These are phyloP conservation scores for Scheffersomyces amazonensis DNA, from an alignment of 805 yeast genomes.

Conservation along the genomic window DNA sequence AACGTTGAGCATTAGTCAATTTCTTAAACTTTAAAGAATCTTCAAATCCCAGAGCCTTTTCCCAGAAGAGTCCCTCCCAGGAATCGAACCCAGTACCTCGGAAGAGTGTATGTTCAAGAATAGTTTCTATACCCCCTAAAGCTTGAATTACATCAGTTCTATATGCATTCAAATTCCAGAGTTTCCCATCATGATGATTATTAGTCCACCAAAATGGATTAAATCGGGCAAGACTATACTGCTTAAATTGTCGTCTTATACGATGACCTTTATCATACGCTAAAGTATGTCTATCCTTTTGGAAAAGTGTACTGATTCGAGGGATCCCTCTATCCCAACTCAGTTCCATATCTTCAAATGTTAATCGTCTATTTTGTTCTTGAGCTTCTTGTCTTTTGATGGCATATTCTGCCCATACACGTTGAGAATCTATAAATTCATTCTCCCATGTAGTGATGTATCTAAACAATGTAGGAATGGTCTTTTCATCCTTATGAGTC, in stretches of 20 bases:
- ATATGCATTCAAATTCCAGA: constrained; percentile 92
- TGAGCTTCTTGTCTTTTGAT: constrained; percentile 83
- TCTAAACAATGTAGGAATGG: constrained; percentile 91
- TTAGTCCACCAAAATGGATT: constrained; percentile 98
- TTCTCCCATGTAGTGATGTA: constrained; percentile 96
- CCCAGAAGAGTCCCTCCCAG: constrained; percentile 99
- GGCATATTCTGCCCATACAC: constrained; percentile 98
- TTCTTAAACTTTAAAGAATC: constrained; percentile 93
- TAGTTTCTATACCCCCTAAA: constrained; percentile 94
- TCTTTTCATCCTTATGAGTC: constrained; percentile 73
- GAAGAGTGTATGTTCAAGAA: constrained; percentile 89
- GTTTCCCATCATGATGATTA: constrained; percentile 88
- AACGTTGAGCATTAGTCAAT: constrained; percentile 94
- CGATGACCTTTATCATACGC: constrained; percentile 96
- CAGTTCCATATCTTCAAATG: constrained; percentile 90
- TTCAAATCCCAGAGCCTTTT: constrained; percentile 94
- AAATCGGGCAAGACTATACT: constrained; percentile 64
- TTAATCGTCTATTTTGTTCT: constrained; percentile 78
- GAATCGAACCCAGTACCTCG: constrained; percentile 97
- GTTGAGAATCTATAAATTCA: constrained; percentile 87
- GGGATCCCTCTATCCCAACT: constrained; percentile 98
- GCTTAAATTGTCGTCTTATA: constrained; percentile 73
- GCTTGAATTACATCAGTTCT: constrained; percentile 96
- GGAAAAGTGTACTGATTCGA: constrained; percentile 90
- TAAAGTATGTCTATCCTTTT: constrained; percentile 89